phyloP scores from a whole-genome alignment of 306 rosid genomes.

The Acacia crassicarpa region DNA sequence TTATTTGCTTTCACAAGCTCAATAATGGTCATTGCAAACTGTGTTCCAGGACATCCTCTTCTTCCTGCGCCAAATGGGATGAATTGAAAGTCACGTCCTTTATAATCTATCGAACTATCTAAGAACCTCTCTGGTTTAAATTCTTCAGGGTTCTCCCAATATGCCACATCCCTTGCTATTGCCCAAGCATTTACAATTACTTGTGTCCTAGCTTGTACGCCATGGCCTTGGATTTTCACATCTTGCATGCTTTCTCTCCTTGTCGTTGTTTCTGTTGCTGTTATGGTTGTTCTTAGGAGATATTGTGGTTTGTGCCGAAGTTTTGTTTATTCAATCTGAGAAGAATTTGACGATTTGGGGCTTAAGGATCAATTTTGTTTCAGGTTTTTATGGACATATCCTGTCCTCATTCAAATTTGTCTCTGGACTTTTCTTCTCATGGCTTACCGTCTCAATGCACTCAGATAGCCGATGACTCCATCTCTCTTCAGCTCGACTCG shows the following conservation, averaged over 20 bases:
- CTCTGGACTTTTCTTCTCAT: slow-evolving; percentile 66
- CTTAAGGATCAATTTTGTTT: not conserved
- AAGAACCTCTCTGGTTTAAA: slow-evolving; percentile 47
- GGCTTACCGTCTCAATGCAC: slow-evolving; percentile 56
- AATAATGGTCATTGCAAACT: slow-evolving; percentile 26
- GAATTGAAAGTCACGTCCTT: slow-evolving; percentile 38
- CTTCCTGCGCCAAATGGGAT: slow-evolving; percentile 44
- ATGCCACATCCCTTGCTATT: slow-evolving; percentile 35
- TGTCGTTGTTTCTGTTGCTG: slow-evolving; percentile 12
- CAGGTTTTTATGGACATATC: slow-evolving; percentile 68
- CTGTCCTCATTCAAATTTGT: slow-evolving; percentile 57
- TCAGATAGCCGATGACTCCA: slow-evolving; percentile 59
- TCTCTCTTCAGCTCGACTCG: slow-evolving; percentile 66
- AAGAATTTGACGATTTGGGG: not conserved
- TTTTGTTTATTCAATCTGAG: not conserved
- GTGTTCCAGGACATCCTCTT: slow-evolving; percentile 41
- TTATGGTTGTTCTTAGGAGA: slow-evolving; percentile 14
- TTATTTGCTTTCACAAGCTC: slow-evolving; percentile 43
- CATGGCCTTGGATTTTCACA: slow-evolving; percentile 13
- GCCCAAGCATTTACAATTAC: slow-evolving; percentile 39
- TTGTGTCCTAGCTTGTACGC: slow-evolving; percentile 9
- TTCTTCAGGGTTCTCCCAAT: slow-evolving; percentile 39
- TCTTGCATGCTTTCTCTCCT: too few relatives aligned
- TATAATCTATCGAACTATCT: slow-evolving; percentile 31
- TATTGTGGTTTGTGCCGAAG: not conserved